Evolutionary conservation across 306 rosid genomes (phyloP).

Genomic region (Cercis canadensis): DNA sequence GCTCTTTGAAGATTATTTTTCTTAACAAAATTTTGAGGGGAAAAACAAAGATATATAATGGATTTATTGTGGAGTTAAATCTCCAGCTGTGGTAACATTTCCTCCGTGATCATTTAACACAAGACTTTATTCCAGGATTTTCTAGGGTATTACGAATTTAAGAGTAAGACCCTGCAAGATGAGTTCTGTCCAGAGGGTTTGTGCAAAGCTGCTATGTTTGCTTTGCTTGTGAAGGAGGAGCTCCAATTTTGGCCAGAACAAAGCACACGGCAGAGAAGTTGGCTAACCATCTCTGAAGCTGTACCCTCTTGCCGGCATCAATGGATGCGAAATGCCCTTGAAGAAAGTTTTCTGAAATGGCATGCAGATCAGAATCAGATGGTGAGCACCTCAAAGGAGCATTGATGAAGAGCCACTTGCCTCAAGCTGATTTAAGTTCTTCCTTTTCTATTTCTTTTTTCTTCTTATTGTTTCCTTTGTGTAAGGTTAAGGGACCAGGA

Average conservation of each 20-base stretch:
- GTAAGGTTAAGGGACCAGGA: background rate
- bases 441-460: background rate
- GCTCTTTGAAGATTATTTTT: background rate
- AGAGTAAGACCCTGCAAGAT: conserved; percentile 52
- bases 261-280: conserved; percentile 49
- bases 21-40: background rate
- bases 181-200: conserved; percentile 45
- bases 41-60: background rate
- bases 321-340: conserved; percentile 51
- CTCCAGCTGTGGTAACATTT: background rate
- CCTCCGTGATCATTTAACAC: background rate
- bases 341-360: conserved; percentile 47
- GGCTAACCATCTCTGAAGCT: conserved; percentile 48
- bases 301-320: conserved; percentile 39
- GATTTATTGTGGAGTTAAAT: background rate
- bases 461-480: background rate
- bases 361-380: conserved; percentile 27
- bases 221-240: conserved; percentile 52
- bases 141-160: conserved; percentile 46
- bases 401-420: background rate
- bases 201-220: conserved; percentile 54
- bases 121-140: conserved; percentile 36
- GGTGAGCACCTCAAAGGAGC: conserved; percentile 7
- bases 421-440: background rate
- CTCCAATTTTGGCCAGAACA: conserved; percentile 52